A percentile compares a stretch with the other conserved stretches of the same genome.
phyloP scores from a whole-genome alignment of 345 rosid genomes.

The Toxicodendron radicans region DNA sequence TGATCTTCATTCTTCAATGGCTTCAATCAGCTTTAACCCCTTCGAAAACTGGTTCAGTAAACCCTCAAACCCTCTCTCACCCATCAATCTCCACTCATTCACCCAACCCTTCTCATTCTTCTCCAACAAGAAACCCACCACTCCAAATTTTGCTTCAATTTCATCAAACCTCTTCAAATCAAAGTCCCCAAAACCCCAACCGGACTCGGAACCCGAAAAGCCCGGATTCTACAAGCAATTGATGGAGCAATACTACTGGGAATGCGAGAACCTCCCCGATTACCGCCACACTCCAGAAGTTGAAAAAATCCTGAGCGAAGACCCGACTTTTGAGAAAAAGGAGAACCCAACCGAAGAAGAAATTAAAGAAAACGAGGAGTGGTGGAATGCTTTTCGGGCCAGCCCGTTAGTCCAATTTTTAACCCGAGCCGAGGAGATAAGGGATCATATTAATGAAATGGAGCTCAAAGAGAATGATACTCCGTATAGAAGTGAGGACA shows the following conservation, averaged over 20 bases:
- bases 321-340: conserved; percentile 58
- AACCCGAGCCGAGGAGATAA: conserved; percentile 61
- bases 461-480: conserved; percentile 57
- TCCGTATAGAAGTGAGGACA: conserved; percentile 70
- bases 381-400: conserved; percentile 66
- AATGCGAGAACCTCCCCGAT: conserved; percentile 74
- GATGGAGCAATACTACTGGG: conserved; percentile 72
- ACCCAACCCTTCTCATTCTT: conserved; percentile 36
- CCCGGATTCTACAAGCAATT: conserved; percentile 44
- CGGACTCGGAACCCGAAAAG: conserved; percentile 28
- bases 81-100: conserved; percentile 45
- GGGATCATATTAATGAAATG: conserved; percentile 52
- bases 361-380: conserved; percentile 59
- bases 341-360: conserved; percentile 73
- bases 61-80: conserved; percentile 62
- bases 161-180: conserved; percentile 35
- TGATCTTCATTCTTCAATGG: conserved; percentile 35
- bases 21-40: conserved; percentile 76
- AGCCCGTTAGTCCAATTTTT: conserved; percentile 72
- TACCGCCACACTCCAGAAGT: conserved; percentile 78
- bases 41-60: conserved; percentile 79
- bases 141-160: conserved; percentile 64
- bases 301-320: conserved; percentile 59
- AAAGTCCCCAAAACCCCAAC: conserved; percentile 16
- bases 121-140: conserved; percentile 16